Base-by-base conservation (phyloP, 192 early-diverging fungal species). In the Coemansia sp. region DNA sequence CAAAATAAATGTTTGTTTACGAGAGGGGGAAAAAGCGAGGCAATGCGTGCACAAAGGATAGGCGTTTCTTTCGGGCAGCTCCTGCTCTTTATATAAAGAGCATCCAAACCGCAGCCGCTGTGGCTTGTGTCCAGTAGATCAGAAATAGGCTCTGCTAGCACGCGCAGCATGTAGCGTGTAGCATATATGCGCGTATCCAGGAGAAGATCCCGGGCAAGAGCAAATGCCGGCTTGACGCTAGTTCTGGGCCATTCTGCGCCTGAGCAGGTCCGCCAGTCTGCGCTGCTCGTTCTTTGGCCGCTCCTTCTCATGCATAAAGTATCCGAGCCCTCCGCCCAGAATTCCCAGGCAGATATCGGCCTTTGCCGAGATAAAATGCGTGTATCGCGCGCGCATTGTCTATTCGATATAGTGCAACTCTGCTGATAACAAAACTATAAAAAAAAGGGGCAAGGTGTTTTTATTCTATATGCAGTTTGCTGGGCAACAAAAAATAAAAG, bases 221-320 rank as follows among this genome's bases (percentile, higher is more conserved):
- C 39, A 9, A 42, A 2, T 16, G 14, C 3, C 48, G 13, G 20
- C 48, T 6, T n/a, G n/a, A 14, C 51, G 36, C 35, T 60, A 27
- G 14, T 19, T 16, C 46, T 35, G 28, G 27, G 55, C 58, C 34
- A 72, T 32, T 24, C 76, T 60, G 57, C 64, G 71, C 30, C 46
- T 58, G 13, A 62, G 4, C 32, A 79, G 76, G 23, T 67, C 62
- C n/a, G 60, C 34, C 23, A 79, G 61, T 23, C 62, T 20, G 39
- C 65, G 71, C 54, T 58, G 60, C 58, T 67, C 60, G 36, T 47
- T 42, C 55, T 55, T 46, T 14, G 71, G 64, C 16, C 65, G 64
- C 62, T 73, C 65, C 42, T 58, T 69, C 45, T 73, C 76, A 57
- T 79, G 76, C 62, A 73, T 45, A 62, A 79, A 73, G 50, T 67